These are phyloP conservation scores for Alternaria gaisen DNA, from an alignment of 2,329 filamentous ascomycete species.

Conservation along the genomic window DNA sequence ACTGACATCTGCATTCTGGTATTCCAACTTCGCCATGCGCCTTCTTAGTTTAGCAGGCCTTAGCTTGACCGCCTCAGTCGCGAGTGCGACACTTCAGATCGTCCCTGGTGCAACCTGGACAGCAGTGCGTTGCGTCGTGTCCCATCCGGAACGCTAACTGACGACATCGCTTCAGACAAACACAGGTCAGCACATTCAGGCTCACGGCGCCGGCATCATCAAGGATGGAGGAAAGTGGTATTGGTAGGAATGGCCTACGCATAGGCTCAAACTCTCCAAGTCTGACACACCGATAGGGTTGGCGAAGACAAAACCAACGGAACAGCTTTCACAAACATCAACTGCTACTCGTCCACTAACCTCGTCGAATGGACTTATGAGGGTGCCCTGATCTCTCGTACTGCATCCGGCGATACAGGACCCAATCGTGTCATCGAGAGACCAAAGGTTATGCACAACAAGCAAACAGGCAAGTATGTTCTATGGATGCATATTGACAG, in stretches of 20 bases:
- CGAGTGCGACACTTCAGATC: constrained; percentile 48
- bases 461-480: constrained; percentile 70
- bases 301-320: constrained; percentile 75
- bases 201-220: constrained; percentile 72
- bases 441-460: constrained; percentile 74
- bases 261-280: too few species aligned
- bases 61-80: constrained; percentile 30
- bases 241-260: constrained; percentile 34
- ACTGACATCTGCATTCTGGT: background rate
- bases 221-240: constrained; percentile 68
- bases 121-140: constrained; percentile 30
- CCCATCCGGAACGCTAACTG: background rate
- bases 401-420: constrained; percentile 65
- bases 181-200: constrained; percentile 68
- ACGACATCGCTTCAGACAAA: constrained; percentile 39
- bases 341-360: constrained; percentile 72
- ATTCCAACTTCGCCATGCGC: constrained; percentile 30
- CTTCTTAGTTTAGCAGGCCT: constrained; percentile 16
- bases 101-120: constrained; percentile 54
- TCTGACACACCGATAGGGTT: constrained; percentile 55
- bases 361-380: constrained; percentile 71
- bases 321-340: constrained; percentile 68
- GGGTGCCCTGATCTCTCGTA: constrained; percentile 65
- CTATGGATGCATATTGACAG: constrained; percentile 74
- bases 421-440: constrained; percentile 71